Evolutionary conservation across 2,329 filamentous ascomycete species (phyloP).

Genomic region (Coleophoma crateriformis): DNA sequence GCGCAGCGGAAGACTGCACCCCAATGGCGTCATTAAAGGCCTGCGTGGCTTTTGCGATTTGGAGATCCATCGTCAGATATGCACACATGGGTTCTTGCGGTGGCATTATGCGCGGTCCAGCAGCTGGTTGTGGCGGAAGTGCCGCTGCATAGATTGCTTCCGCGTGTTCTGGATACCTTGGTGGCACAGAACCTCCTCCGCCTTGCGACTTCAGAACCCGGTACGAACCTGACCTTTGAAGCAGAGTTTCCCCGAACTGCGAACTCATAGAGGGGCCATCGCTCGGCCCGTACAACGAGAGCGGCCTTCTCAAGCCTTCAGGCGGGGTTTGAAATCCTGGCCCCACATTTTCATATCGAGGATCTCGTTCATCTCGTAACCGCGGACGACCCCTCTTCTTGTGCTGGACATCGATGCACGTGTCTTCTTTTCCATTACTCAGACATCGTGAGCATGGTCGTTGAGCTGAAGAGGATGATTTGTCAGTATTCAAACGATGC

Average conservation of each 20-base stretch:
- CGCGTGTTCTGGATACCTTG: slow-evolving; percentile 46
- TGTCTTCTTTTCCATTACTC: slow-evolving; percentile 73
- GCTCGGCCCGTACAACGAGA: slow-evolving; percentile 42
- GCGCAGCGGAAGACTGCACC: slow-evolving; percentile 37
- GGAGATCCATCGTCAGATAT: slow-evolving; percentile 52
- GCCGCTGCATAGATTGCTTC: slow-evolving; percentile 41
- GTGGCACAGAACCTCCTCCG: slow-evolving; percentile 36
- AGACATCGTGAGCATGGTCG: slow-evolving; percentile 74
- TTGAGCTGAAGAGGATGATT: slow-evolving; percentile 49
- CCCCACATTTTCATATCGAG: slow-evolving; percentile 43
- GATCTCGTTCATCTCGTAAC: slow-evolving; percentile 65
- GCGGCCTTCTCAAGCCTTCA: slow-evolving; percentile 35
- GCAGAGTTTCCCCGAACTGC: slow-evolving; percentile 34
- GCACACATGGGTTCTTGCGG: slow-evolving; percentile 45
- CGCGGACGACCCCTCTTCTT: slow-evolving; percentile 78
- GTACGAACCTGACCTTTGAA: slow-evolving; percentile 42
- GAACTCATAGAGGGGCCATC: slow-evolving; percentile 32
- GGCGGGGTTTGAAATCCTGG: slow-evolving; percentile 20
- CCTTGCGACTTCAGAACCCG: slow-evolving; percentile 49
- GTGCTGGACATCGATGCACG: slow-evolving; percentile 78
- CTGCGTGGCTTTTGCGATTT: slow-evolving; percentile 50
- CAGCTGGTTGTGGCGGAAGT: slow-evolving; percentile 12
- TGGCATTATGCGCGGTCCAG: slow-evolving; percentile 19
- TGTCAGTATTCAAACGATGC: no score
- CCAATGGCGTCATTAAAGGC: slow-evolving; percentile 52